A percentile compares a stretch with the other conserved stretches of the same genome.
Evolutionary conservation across 2,329 filamentous ascomycete species (phyloP).

Genomic region (Coccinonectria pachysandricola): DNA sequence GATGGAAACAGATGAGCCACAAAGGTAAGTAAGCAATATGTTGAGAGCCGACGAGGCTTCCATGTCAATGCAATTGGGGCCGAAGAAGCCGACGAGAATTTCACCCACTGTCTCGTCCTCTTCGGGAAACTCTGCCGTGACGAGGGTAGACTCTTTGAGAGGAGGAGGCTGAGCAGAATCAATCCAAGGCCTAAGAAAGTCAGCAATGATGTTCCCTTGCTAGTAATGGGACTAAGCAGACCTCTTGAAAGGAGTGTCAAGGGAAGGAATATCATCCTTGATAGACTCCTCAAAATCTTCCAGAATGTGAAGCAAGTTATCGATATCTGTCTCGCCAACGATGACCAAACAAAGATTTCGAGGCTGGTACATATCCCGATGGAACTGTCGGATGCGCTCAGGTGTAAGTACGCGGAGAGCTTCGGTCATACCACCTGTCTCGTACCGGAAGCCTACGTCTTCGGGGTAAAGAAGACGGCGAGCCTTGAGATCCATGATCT

Average conservation of each 20-base stretch:
- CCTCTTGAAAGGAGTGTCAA: constrained; percentile 66
- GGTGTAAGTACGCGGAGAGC: constrained; percentile 76
- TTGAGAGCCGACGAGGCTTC: constrained; percentile 63
- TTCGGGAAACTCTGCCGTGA: constrained; percentile 85
- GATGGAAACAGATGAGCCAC: constrained; percentile 84
- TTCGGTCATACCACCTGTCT: constrained; percentile 97
- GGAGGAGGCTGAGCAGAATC: constrained; percentile 71
- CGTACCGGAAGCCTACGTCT: constrained; percentile 86
- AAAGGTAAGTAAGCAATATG: constrained; percentile 75
- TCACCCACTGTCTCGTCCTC: constrained; percentile 93
- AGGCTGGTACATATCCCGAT: constrained; percentile 95
- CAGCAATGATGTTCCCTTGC: too few species aligned
- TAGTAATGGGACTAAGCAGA: too few species aligned
- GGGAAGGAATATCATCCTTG: constrained; percentile 66
- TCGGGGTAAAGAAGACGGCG: constrained; percentile 77
- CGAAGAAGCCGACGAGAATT: constrained; percentile 76
- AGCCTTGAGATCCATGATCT: constrained; percentile 79
- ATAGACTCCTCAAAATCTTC: constrained; percentile 85
- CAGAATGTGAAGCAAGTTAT: constrained; percentile 67
- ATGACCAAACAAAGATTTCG: constrained; percentile 88
- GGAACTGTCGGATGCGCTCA: constrained; percentile 87
- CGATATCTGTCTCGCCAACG: constrained; percentile 82
- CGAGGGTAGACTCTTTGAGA: constrained; percentile 60
- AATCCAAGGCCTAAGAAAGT: constrained; percentile 76
- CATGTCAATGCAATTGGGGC: constrained; percentile 67